Percentiles rank a stretch among this genome's conserved stretches.
Evolutionary conservation across 148 eudicot species (phyloP).

Genomic region (Spergularia marina): DNA sequence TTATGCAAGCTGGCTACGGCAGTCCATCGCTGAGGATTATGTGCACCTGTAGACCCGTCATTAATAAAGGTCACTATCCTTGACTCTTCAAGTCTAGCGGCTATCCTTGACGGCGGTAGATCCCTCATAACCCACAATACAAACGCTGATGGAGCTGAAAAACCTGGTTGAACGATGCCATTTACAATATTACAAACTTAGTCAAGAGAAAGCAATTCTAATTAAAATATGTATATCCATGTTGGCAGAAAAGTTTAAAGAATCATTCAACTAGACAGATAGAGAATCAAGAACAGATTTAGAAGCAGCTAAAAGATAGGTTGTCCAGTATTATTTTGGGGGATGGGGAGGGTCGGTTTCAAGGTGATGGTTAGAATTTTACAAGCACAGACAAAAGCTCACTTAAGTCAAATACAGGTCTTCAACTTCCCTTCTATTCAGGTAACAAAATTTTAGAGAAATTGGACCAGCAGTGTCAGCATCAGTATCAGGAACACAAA

Average conservation of each 20-base stretch:
- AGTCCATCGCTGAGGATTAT: slow-evolving; percentile 68
- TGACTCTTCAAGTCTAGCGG: slow-evolving; percentile 49
- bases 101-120: slow-evolving; percentile 56
- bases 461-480: no score
- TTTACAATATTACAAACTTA: background rate
- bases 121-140: slow-evolving; percentile 88
- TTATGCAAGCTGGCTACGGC: slow-evolving; percentile 59
- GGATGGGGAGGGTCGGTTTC: no score
- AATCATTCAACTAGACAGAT: background rate
- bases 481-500: no score
- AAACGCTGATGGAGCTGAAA: slow-evolving; percentile 76
- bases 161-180: slow-evolving; percentile 43
- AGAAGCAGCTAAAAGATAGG: background rate
- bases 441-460: no score
- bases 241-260: background rate
- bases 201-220: no score
- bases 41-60: slow-evolving; percentile 43
- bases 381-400: no score
- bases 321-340: background rate
- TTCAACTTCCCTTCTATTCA: no score
- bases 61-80: slow-evolving; percentile 62
- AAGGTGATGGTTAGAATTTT: no score
- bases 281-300: background rate
- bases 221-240: no score
- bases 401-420: no score